Conservation (phyloP, 2,329 filamentous ascomycete species). For the Camillea tinctor region DNA sequence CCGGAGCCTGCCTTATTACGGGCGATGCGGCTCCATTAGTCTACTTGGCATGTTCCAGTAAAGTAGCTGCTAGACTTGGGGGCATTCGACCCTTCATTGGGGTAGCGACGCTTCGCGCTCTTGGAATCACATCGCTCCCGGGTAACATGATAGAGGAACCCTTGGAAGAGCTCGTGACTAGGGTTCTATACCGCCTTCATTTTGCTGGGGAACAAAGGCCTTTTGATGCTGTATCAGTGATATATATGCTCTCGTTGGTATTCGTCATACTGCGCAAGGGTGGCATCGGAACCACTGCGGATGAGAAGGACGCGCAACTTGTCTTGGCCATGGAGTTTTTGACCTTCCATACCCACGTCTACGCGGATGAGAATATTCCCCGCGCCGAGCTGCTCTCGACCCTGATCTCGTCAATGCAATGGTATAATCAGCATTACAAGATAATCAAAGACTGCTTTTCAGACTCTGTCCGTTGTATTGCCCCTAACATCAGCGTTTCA, state of each 20-base stretch:
- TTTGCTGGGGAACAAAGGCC: conserved; percentile 93
- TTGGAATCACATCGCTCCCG: conserved; percentile 71
- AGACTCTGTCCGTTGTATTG: conserved; percentile 80
- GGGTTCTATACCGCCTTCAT: conserved; percentile 84
- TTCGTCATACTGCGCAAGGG: conserved; percentile 76
- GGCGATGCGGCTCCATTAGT: conserved; percentile 75
- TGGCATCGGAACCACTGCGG: conserved; percentile 68
- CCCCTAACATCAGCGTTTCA: conserved; percentile 70
- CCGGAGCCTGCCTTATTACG: conserved; percentile 77
- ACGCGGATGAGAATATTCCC: conserved; percentile 71
- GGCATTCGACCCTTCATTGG: conserved; percentile 79
- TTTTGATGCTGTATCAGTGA: conserved; percentile 83
- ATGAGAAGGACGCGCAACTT: conserved; percentile 86
- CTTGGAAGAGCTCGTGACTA: conserved; percentile 80
- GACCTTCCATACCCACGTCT: conserved; percentile 82
- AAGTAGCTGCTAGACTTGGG: conserved; percentile 72
- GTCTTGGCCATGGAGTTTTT: conserved; percentile 86
- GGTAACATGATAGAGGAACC: conserved; percentile 73
- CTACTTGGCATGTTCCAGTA: conserved; percentile 77
- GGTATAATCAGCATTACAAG: conserved; percentile 91
- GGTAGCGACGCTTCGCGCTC: conserved; percentile 77
- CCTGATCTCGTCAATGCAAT: conserved; percentile 80
- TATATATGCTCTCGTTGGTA: conserved; percentile 81
- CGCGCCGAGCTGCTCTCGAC: conserved; percentile 69
- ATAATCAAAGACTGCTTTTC: conserved; percentile 88